Conservation (phyloP, 148 eudicot genomes). For the Amaranthus hypochondriacus region DNA sequence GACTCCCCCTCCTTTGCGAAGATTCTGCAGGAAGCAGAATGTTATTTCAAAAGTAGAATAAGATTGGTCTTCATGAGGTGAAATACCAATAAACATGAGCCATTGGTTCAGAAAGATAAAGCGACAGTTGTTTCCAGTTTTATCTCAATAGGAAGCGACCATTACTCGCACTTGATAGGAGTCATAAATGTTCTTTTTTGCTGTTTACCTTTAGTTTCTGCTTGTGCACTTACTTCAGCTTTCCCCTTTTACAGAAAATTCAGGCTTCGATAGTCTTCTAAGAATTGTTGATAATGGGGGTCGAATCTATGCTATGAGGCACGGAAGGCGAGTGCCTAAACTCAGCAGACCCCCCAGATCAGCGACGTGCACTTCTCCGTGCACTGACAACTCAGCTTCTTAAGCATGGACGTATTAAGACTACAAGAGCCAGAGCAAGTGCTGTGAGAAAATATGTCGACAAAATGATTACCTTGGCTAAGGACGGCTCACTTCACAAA, state of each 20-base stretch:
- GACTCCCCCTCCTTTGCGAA: not conserved
- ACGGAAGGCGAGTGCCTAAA: constrained; percentile 74
- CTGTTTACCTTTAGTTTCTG: not conserved
- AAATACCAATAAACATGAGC: not conserved
- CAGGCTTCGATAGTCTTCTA: constrained; percentile 37
- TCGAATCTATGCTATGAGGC: constrained; percentile 67
- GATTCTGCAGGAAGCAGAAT: not conserved
- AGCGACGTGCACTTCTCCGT: constrained; percentile 68
- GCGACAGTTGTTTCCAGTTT: not conserved
- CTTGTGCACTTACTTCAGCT: not conserved
- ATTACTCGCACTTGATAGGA: not conserved
- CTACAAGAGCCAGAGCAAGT: constrained; percentile 81
- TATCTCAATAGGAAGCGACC: not conserved
- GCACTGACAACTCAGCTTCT: constrained; percentile 89
- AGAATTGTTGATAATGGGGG: constrained; percentile 54
- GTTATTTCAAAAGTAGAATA: not conserved
- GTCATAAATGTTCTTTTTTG: not conserved
- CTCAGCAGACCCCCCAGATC: constrained; percentile 92
- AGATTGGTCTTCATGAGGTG: not conserved
- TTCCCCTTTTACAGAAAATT: constrained; percentile 37
- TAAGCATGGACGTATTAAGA: constrained; percentile 78
- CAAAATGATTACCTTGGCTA: constrained; percentile 87
- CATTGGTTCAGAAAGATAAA: not conserved
- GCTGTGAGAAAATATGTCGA: constrained; percentile 77
- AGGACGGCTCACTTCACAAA: constrained; percentile 88